phyloP scores from a whole-genome alignment of 2,329 filamentous ascomycete species.

The Ophiostoma ips region DNA sequence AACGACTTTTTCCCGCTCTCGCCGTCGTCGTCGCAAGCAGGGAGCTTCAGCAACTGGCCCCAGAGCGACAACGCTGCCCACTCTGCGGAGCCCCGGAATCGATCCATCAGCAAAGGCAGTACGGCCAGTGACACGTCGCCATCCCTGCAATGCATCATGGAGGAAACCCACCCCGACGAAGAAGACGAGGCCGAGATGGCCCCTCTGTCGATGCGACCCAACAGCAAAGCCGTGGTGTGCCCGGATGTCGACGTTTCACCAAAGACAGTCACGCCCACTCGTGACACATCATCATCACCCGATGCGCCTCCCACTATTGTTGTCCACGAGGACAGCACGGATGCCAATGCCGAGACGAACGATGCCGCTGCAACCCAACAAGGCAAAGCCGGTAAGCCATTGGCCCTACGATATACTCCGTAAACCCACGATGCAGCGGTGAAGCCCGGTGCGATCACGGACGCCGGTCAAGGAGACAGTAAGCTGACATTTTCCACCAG shows the following conservation, averaged over 20 bases:
- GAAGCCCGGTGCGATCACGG: neutral
- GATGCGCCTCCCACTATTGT: neutral
- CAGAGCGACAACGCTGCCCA: neutral
- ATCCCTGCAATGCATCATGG: constrained; percentile 33
- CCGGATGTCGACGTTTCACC: neutral
- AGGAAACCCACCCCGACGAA: constrained; percentile 20
- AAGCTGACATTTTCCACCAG: neutral
- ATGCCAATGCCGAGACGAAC: neutral
- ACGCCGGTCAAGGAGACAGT: neutral
- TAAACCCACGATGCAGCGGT: neutral
- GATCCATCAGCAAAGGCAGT: constrained; percentile 14
- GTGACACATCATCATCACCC: no score
- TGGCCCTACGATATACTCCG: no score
- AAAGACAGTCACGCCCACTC: neutral
- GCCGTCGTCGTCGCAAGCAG: constrained; percentile 9
- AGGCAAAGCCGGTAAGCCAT: neutral
- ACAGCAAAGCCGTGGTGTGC: neutral
- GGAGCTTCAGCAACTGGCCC: neutral
- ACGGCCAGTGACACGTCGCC: constrained; percentile 19
- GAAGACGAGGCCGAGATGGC: neutral
- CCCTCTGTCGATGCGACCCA: neutral
- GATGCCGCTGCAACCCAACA: neutral
- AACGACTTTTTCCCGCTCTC: constrained; percentile 23
- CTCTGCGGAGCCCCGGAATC: neutral
- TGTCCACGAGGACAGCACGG: neutral